Evolutionary conservation across 768 basidiomycete species (phyloP).

Genomic region (Kwoniella mangroviensis): DNA sequence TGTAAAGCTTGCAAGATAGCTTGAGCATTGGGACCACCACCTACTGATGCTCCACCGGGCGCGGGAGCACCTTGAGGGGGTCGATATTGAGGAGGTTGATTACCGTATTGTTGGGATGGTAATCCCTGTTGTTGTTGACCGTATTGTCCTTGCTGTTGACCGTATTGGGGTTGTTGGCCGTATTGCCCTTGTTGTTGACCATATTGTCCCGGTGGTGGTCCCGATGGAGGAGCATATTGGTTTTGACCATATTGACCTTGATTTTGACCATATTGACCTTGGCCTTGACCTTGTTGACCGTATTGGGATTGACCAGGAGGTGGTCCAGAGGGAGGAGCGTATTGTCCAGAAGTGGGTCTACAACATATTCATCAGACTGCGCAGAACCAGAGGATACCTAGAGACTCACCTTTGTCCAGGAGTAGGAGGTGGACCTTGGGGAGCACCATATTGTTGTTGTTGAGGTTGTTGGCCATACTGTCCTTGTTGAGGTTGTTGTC

Average conservation of each 20-base stretch:
- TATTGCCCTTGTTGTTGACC: conserved; percentile 31
- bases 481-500: conserved; percentile 17
- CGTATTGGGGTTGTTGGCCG: conserved; percentile 28
- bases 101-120: conserved; percentile 44
- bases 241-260: conserved; percentile 36
- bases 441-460: conserved; percentile 27
- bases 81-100: conserved; percentile 45
- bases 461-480: conserved; percentile 22
- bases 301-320: conserved; percentile 40
- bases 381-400: conserved; percentile 5
- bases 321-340: conserved; percentile 34
- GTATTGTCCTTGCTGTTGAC: conserved; percentile 27
- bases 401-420: conserved; percentile 23
- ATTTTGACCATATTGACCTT: conserved; percentile 37
- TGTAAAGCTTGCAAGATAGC: conserved; percentile 45
- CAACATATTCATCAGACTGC: background rate
- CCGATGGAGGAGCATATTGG: conserved; percentile 34
- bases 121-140: conserved; percentile 25
- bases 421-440: conserved; percentile 29
- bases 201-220: conserved; percentile 36
- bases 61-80: conserved; percentile 35
- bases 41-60: conserved; percentile 19
- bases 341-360: conserved; percentile 31
- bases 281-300: conserved; percentile 26
- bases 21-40: conserved; percentile 32